Conservation (phyloP, 2,329 filamentous ascomycete genomes). For the Botrytis porri region DNA sequence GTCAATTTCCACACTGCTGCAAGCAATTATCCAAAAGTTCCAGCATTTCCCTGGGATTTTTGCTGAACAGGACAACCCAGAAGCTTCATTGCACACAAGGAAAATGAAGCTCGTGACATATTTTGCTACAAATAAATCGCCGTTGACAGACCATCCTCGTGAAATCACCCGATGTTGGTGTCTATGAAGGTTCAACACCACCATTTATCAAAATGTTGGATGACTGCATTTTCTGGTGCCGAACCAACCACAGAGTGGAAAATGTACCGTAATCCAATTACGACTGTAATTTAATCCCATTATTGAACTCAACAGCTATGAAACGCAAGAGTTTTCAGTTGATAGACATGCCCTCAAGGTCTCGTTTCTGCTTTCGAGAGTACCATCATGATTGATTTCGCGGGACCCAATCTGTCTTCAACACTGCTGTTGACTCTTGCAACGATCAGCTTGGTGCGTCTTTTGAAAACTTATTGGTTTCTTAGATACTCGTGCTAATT, state of each 20-base stretch:
- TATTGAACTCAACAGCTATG: background rate
- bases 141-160: too few relatives aligned
- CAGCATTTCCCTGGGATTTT: too few relatives aligned
- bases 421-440: background rate
- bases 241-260: background rate
- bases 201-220: background rate
- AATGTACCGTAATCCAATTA: background rate
- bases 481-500: background rate
- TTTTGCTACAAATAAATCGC: too few relatives aligned
- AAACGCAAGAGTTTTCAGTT: background rate
- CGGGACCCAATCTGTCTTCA: background rate
- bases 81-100: too few relatives aligned
- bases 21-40: background rate
- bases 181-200: background rate
- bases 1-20: fast-evolving
- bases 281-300: background rate
- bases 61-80: too few relatives aligned
- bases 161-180: background rate
- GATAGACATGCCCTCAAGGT: too few relatives aligned
- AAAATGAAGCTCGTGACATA: too few relatives aligned
- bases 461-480: background rate
- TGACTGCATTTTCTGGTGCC: background rate
- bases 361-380: background rate
- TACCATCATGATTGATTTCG: background rate
- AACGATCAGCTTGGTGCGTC: background rate